Conservation (phyloP, 768 basidiomycete genomes). For the Podaxis carcinomalis region DNA sequence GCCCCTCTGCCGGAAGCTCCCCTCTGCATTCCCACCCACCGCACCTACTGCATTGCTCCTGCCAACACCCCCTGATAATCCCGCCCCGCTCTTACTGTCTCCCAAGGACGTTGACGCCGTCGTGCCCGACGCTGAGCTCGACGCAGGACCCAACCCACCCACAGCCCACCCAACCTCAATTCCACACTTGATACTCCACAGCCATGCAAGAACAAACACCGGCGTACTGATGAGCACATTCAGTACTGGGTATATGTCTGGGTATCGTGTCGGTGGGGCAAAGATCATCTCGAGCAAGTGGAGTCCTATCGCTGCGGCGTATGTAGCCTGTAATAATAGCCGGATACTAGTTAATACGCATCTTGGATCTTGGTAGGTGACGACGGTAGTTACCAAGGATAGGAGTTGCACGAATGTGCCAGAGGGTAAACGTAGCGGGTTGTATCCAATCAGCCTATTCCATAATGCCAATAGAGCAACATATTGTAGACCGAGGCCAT, state of each 20-base stretch:
- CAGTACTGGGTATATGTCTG: slow-evolving; percentile 80
- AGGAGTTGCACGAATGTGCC: slow-evolving; percentile 49
- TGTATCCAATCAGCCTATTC: slow-evolving; percentile 81
- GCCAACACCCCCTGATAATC: not conserved
- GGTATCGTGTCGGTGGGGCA: slow-evolving; percentile 69
- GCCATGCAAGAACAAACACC: slow-evolving; percentile 78
- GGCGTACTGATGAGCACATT: slow-evolving; percentile 81
- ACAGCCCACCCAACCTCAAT: slow-evolving; percentile 80
- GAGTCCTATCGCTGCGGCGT: slow-evolving; percentile 47
- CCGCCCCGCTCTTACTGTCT: not conserved
- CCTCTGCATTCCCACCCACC: not conserved
- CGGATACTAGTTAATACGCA: slow-evolving; percentile 18
- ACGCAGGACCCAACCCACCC: slow-evolving; percentile 39
- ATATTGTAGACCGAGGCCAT: slow-evolving; percentile 76
- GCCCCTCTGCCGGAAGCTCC: slow-evolving; percentile 14
- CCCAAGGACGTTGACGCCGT: not conserved
- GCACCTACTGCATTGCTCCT: slow-evolving; percentile 6
- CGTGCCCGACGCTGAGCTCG: not conserved
- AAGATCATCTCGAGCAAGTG: slow-evolving; percentile 64
- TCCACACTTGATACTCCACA: slow-evolving; percentile 84
- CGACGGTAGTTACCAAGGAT: slow-evolving; percentile 39
- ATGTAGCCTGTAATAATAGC: slow-evolving; percentile 38
- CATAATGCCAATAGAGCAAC: slow-evolving; percentile 64
- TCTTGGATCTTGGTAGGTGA: slow-evolving; percentile 4
- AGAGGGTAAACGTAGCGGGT: slow-evolving; percentile 47